Conservation (phyloP, 1,284 basidiomycete genomes). For the Irpex sp. region DNA sequence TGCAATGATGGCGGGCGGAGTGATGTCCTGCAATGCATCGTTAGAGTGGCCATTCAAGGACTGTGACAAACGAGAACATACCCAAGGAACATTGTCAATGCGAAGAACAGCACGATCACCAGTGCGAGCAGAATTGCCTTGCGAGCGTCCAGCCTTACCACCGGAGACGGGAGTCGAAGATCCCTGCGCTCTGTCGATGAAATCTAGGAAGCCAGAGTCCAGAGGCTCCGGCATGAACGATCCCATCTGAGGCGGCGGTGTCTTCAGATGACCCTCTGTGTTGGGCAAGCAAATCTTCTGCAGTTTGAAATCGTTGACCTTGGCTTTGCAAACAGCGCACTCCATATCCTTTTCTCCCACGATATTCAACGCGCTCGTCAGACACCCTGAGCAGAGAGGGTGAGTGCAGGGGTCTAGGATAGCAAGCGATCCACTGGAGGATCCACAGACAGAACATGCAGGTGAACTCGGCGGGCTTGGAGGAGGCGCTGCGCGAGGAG, state of each 20-base stretch:
- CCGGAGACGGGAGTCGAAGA: slow-evolving; percentile 27
- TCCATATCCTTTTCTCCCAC: slow-evolving; percentile 83
- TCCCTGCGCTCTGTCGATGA: slow-evolving; percentile 28
- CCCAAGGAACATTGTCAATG: slow-evolving; percentile 85
- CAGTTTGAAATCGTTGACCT: slow-evolving; percentile 67
- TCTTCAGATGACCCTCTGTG: not conserved
- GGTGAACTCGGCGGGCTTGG: slow-evolving; percentile 15
- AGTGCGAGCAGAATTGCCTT: slow-evolving; percentile 5
- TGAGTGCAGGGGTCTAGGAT: slow-evolving; percentile 70
- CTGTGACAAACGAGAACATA: slow-evolving; percentile 32
- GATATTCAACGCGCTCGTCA: slow-evolving; percentile 79
- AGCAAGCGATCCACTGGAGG: slow-evolving; percentile 47
- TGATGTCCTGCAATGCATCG: slow-evolving; percentile 60
- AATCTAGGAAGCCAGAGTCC: slow-evolving; percentile 20
- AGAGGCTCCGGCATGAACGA: slow-evolving; percentile 16
- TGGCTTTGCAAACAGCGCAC: slow-evolving; percentile 68
- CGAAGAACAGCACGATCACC: slow-evolving; percentile 59
- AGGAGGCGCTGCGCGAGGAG: slow-evolving; percentile 12
- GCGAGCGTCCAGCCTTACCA: slow-evolving; percentile 4
- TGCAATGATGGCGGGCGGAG: slow-evolving; percentile 59
- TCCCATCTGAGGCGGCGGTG: slow-evolving; percentile 7
- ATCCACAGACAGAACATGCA: slow-evolving; percentile 50
- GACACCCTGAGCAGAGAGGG: slow-evolving; percentile 70
- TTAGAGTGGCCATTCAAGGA: not conserved
- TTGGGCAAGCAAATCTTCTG: slow-evolving; percentile 18